These are phyloP conservation scores for Cystobasidium tubakii DNA, from an alignment of 768 basidiomycete genomes.

Conservation along the genomic window DNA sequence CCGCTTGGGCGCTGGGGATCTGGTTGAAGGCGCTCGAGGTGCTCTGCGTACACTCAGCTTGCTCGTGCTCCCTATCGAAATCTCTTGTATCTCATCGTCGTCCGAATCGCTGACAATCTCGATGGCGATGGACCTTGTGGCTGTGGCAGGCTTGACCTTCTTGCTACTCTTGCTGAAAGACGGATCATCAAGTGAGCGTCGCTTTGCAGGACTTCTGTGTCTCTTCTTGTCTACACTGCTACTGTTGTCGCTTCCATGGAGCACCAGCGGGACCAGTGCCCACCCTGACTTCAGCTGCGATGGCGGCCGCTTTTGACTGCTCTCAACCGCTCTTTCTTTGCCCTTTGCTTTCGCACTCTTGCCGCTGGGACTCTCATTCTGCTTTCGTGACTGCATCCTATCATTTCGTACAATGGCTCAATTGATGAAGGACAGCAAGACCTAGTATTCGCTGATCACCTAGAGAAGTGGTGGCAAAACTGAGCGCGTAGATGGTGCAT, in stretches of 20 bases:
- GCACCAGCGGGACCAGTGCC: conserved; percentile 52
- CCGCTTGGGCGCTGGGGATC: background rate
- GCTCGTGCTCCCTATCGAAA: conserved; percentile 11
- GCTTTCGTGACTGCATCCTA: background rate
- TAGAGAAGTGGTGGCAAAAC: background rate
- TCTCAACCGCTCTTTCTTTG: conserved; percentile 46
- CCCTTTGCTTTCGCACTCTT: conserved; percentile 51
- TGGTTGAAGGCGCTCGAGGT: background rate
- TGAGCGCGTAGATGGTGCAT: background rate
- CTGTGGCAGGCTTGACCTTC: conserved; percentile 53
- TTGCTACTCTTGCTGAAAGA: conserved; percentile 83
- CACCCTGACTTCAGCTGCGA: conserved; percentile 32
- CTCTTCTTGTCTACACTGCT: conserved; percentile 53
- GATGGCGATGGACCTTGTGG: conserved; percentile 1
- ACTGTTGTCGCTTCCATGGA: conserved; percentile 59
- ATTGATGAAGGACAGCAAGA: background rate
- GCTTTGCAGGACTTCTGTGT: background rate
- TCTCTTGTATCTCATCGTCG: conserved; percentile 36
- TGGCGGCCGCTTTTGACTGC: background rate
- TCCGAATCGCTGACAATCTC: conserved; percentile 33
- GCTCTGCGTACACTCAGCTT: background rate
- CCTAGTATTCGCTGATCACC: too few relatives aligned
- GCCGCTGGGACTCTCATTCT: background rate
- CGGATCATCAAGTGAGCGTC: conserved; percentile 56
- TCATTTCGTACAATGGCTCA: background rate